Evolutionary conservation across 306 rosid genomes (phyloP), one percentile per base, ranked within the genome.

Genomic region (Castanopsis chinensis): DNA sequence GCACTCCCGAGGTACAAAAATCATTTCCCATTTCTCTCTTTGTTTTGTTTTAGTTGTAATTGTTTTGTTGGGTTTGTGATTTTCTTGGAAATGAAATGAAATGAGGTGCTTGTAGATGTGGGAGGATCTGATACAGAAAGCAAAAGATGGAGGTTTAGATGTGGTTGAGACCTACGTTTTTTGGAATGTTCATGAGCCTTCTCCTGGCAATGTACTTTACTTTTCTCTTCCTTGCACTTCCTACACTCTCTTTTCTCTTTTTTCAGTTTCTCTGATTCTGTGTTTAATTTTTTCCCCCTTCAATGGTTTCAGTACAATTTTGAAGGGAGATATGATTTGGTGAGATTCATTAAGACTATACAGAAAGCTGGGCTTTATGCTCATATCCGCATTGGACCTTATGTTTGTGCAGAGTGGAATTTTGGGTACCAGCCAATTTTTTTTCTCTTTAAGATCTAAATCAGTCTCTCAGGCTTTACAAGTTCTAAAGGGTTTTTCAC

Each of bases 331-430:
- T 84, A 87, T 63, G 99, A 96, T 81, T 82, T 96, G 49, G 99
- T 91, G 86, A 93, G 97, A 78, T 96, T 96, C 74, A 77, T 96
- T 25, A 93, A 93, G 90, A 89, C 90, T 5, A 83, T 96, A 54
- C 99, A 93, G 88, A 90, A 82, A 83, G 99, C 97, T 51, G 97
- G 99, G 57, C 87, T 96, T 23, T 93, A 91, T 80, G 99, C 97
- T 82, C 91, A 93, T 78, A 90, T 96, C 75, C 93, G 99, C 80
- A 90, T 96, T 88, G 99, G 99, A 84, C 99, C 99, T 82, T 96
- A 96, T 81, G 97, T 96, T 79, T 96, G 99, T 86, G 99, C 98
- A 15, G 99, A 96, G 78, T 96, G 99, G 99, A 96, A 96, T 86
- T 93, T 93, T 53, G 99, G 99, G 99, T 96, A 96, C 77, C 63